Conservation (phyloP, 768 basidiomycete species). For the Coprinellus aureogranulatus region DNA sequence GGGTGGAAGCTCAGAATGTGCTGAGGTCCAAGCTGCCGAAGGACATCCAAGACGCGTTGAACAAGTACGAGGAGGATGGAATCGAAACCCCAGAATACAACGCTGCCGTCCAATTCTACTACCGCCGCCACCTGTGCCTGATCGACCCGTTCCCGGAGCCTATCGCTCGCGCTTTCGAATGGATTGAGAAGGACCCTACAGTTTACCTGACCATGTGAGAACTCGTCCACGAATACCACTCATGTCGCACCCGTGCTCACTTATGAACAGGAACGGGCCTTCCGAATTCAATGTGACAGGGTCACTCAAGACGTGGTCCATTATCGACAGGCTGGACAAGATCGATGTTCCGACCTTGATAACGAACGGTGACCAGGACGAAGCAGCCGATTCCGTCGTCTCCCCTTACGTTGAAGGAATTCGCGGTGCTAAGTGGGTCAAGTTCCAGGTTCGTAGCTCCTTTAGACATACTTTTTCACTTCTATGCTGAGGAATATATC, state of each 20-base stretch:
- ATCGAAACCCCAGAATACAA: slow-evolving; percentile 44
- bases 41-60: slow-evolving; percentile 36
- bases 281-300: slow-evolving; percentile 35
- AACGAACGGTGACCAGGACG: slow-evolving; percentile 41
- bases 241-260: no score
- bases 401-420: slow-evolving; percentile 36
- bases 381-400: slow-evolving; percentile 36
- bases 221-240: no score
- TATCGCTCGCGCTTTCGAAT: slow-evolving; percentile 30
- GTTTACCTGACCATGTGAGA: slow-evolving; percentile 49
- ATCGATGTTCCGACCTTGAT: slow-evolving; percentile 40
- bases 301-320: slow-evolving; percentile 44
- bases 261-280: slow-evolving; percentile 32
- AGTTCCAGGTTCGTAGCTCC: slow-evolving; percentile 25
- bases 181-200: slow-evolving; percentile 43
- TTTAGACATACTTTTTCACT: background rate
- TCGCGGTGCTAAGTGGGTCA: slow-evolving; percentile 42
- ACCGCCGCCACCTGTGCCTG: slow-evolving; percentile 41
- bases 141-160: slow-evolving; percentile 44
- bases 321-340: slow-evolving; percentile 40
- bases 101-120: slow-evolving; percentile 40
- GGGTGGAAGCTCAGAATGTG: slow-evolving; percentile 22
- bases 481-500: background rate
- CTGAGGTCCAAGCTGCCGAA: slow-evolving; percentile 32
- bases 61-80: slow-evolving; percentile 44